Base-by-base conservation (phyloP, 257 asterid genomes). In the Knoxia roxburghii region DNA sequence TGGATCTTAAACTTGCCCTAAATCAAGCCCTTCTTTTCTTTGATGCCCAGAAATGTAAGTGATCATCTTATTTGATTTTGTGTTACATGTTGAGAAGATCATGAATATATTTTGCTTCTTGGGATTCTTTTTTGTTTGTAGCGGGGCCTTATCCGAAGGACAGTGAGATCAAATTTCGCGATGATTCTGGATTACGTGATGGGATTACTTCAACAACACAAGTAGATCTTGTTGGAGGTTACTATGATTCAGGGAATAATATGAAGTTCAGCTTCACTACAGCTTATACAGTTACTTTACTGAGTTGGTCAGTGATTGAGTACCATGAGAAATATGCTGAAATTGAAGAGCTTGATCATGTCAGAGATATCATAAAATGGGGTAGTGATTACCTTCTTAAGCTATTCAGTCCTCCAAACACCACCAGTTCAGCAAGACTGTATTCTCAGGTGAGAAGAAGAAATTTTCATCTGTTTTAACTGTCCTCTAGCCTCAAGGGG, bases 231-330 rank as follows among this genome's bases (percentile, higher is more conserved):
- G 85, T 72, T 27, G 94, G 94, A 45, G 94, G 88, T 4, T 86
- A 72, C 64, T 86, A 84, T 78, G 94, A 86, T 80, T 81, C 85
- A 0, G 90, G 94, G 6, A 86, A 82, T 68, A 82, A 80, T 53
- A 77, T 82, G 43, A 86, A 86, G 73, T 82, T 79, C 59, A 86
- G 86, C 71, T 80, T 80, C 18, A 56, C 90, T 18, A 77, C 84
- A 46, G 90, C 87, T 64, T 86, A 84, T 68, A 65, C 88, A 5
- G 86, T 84, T 46, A 73, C 82, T 69, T 68, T 86, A 6, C 68
- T 86, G 46, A 84, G 94, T 68, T 86, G 94, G 94, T 80, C 86
- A 46, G 85, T 82, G 55, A 62, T 84, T 50, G 88, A 84, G 67
- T 85, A 87, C 68, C 83, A 79, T 54, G 66, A 79, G 17, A 87